Conservation (phyloP, 2,329 filamentous ascomycete species). For the Gyromitra esculenta region DNA sequence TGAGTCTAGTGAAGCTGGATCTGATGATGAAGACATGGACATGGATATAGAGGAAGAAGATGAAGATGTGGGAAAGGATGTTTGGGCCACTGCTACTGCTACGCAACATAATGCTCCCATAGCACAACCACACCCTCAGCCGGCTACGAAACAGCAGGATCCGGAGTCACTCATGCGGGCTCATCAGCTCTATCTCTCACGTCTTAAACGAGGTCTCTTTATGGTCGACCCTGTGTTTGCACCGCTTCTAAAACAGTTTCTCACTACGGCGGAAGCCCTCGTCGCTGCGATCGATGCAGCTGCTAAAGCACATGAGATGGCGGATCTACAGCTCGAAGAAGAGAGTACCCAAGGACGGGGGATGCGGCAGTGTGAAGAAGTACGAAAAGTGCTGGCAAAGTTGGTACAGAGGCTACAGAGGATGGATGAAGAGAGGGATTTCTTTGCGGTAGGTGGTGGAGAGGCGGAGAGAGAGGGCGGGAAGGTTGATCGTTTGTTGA, state of each 20-base stretch:
- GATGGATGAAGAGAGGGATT: slow-evolving; percentile 57
- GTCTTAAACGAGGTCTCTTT: slow-evolving; percentile 71
- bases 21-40: slow-evolving; percentile 40
- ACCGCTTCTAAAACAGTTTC: slow-evolving; percentile 53
- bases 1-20: slow-evolving; percentile 39
- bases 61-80: slow-evolving; percentile 62
- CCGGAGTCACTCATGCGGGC: slow-evolving; percentile 84
- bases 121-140: not conserved
- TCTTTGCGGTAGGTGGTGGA: slow-evolving; percentile 40
- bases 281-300: slow-evolving; percentile 54
- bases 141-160: slow-evolving; percentile 68
- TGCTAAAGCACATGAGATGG: slow-evolving; percentile 49
- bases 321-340: slow-evolving; percentile 50
- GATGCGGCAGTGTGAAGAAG: slow-evolving; percentile 52
- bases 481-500: slow-evolving; percentile 57
- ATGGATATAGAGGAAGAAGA: slow-evolving; percentile 58
- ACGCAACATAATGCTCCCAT: slow-evolving; percentile 45
- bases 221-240: slow-evolving; percentile 56
- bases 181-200: slow-evolving; percentile 78
- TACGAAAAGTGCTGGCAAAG: slow-evolving; percentile 52
- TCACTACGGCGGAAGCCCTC: slow-evolving; percentile 54
- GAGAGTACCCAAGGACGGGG: slow-evolving; percentile 45
- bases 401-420: slow-evolving; percentile 56
- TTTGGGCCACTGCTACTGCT: slow-evolving; percentile 61
- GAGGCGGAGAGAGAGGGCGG: slow-evolving; percentile 52